Evolutionary conservation across 2,329 filamentous ascomycete species (phyloP), one percentile per base, ranked within the genome.

Genomic region (Colletotrichum lini): DNA sequence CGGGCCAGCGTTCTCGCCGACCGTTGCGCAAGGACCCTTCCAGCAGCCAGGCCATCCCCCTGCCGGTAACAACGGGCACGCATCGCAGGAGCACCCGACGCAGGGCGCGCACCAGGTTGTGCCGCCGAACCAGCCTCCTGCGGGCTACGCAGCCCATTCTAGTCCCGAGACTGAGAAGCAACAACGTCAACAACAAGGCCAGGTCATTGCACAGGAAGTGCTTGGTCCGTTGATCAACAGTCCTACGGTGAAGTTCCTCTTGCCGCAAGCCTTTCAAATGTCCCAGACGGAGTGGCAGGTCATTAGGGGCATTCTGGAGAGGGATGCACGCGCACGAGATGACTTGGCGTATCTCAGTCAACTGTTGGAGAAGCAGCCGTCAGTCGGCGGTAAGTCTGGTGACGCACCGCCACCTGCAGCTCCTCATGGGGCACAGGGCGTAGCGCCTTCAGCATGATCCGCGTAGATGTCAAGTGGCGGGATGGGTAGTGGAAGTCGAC

Each of bases 211-310:
- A 0, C 82, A 85, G 1, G 87, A 92, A 70, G 88, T 94, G 1
- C 85, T 94, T 0, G 93, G 93, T 0, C 80, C 85, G 0, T 84
- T 92, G 54, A 88, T 91, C 15, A 84, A 84, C 26, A 88, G 89
- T 18, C 89, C 92, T 0, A 93, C 92, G 0, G 90, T 94, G 10
- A 86, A 89, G 30, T 92, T 94, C 75, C 83, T 95, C 5, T 84
- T 94, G 54, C 89, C 90, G 6, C 91, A 93, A 74, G 92, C 91
- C 0, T 89, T 87, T 23, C 87, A 88, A 60, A 94, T 93, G 85
- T 87, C 91, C 56, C 85, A 89, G n/a, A 83, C 88, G 18, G 93
- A 97, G 78, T 92, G 96, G 88, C 86, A 89, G 66, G 89, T 96
- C 38, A 89, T 98, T 73, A 87, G 88, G 62, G 86, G 88, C 49